Base-by-base conservation (phyloP, 2,329 filamentous ascomycete species). In the Colletotrichum graminicola region DNA sequence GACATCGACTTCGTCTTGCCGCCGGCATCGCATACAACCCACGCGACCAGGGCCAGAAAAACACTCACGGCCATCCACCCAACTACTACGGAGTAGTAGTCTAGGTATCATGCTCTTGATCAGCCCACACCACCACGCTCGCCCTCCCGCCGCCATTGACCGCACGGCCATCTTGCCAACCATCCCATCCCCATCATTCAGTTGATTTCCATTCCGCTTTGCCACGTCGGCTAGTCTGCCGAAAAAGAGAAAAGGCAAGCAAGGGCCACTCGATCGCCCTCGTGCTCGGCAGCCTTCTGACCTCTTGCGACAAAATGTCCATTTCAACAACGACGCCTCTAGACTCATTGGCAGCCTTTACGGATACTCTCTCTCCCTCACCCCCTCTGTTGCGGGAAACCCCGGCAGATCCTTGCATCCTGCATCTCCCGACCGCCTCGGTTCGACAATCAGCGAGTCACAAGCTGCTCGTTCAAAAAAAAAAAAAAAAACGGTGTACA, bases 381-480 rank as follows among this genome's bases (percentile, higher is more conserved):
- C 51, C 54, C 39, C 52, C 26, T 54, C 57, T 45, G 39, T 43
- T 56, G 43, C 51, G 63, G 68, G 57, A 54, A 52, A 55, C 59
- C 65, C 65, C 65, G 59, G 68, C 68, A 54, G 36, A 63, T 59
- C 65, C 68, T 59, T 68, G 68, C 59, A 68, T 68, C 23, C 62
- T 45, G 47, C 36, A 45, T 55, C 57, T 55, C 52, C 57, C 63
- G 67, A 64, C 59, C 65, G 59, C 65, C 54, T 71, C 59, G 61
- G 47, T 65, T 72, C 69, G 69, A 72, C 65, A 72, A 36, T 49
- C 23, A 39, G 29, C 69, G 60, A 63, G 52, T 59, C 59, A 71
- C 52, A 39, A 34, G 29, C 45, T 47, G 39, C 59, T 57, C 43
- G 23, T 63, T 57, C 57, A 47, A 57, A 45, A 71, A n/a, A 62